phyloP scores from a whole-genome alignment of 23 red algal species.

The Gracilaria domingensis region DNA sequence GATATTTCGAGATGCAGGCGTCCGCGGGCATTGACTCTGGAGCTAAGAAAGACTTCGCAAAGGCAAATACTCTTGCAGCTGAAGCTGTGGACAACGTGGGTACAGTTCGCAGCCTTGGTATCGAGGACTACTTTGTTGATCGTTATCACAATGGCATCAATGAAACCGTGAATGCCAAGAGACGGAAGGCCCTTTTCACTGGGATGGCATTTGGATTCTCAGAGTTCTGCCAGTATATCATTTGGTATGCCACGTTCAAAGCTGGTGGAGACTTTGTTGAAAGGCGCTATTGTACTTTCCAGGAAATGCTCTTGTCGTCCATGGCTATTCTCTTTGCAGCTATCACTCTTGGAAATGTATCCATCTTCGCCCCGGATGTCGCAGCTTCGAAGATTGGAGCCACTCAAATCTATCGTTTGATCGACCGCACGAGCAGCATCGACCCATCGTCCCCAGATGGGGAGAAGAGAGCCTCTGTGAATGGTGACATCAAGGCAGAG shows the following conservation, averaged over 20 bases:
- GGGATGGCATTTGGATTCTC: conserved; percentile 78
- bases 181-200: conserved; percentile 52
- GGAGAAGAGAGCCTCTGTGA: conserved; percentile 16
- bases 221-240: conserved; percentile 70
- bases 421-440: conserved; percentile 71
- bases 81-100: conserved; percentile 88
- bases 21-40: conserved; percentile 82
- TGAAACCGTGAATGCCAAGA: conserved; percentile 29
- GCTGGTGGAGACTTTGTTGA: conserved; percentile 62
- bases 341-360: conserved; percentile 76
- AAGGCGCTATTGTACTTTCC: conserved; percentile 24
- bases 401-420: conserved; percentile 74
- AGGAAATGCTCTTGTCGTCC: conserved; percentile 61
- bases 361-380: conserved; percentile 82
- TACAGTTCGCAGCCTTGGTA: conserved; percentile 73
- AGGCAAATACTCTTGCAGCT: conserved; percentile 73
- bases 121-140: conserved; percentile 67
- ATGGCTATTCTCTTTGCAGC: conserved; percentile 78
- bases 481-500: conserved; percentile 66
- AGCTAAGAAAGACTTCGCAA: conserved; percentile 61
- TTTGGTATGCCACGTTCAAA: conserved; percentile 64
- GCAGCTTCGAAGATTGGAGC: conserved; percentile 74
- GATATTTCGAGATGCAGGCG: conserved; percentile 82
- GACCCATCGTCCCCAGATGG: conserved; percentile 53
- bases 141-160: conserved; percentile 56